Evolutionary conservation across 129 eudicot genomes (phyloP).

Genomic region (Flaveria sonorensis): DNA sequence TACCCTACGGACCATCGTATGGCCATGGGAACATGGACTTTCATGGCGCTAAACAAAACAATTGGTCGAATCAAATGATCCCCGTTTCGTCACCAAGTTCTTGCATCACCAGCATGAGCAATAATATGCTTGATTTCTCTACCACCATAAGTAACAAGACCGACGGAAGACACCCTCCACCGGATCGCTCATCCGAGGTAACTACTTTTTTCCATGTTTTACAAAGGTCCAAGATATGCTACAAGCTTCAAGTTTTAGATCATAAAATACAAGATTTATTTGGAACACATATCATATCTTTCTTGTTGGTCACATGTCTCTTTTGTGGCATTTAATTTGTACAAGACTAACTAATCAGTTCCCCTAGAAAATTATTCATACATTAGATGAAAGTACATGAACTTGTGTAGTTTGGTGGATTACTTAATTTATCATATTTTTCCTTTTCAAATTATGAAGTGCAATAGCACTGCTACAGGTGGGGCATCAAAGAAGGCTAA

Average conservation of each 20-base stretch:
- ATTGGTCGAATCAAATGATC: slow-evolving; percentile 54
- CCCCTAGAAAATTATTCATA: neutral
- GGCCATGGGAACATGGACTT: slow-evolving; percentile 29
- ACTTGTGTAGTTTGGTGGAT: slow-evolving; percentile 17
- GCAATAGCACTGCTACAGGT: slow-evolving; percentile 77
- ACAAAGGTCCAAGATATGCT: neutral
- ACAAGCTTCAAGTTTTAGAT: too few species aligned
- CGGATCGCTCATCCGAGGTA: slow-evolving; percentile 83
- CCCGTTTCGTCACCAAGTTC: slow-evolving; percentile 75
- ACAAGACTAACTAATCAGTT: slow-evolving; percentile 11
- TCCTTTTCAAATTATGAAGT: slow-evolving; percentile 38
- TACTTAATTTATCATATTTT: neutral
- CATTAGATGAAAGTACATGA: slow-evolving; percentile 29
- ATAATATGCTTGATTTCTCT: slow-evolving; percentile 70
- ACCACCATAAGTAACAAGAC: slow-evolving; percentile 38
- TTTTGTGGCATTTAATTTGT: slow-evolving; percentile 26
- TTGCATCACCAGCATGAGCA: slow-evolving; percentile 66
- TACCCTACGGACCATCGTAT: slow-evolving; percentile 30
- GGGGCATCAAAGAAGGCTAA: slow-evolving; percentile 85
- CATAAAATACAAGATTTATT: neutral
- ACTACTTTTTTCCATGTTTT: neutral
- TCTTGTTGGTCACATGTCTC: slow-evolving; percentile 22
- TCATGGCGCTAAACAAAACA: slow-evolving; percentile 35
- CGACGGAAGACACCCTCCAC: slow-evolving; percentile 60
- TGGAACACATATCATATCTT: slow-evolving; percentile 3